Base-by-base conservation (phyloP, 768 basidiomycete genomes). In the Podaxis pistillaris region DNA sequence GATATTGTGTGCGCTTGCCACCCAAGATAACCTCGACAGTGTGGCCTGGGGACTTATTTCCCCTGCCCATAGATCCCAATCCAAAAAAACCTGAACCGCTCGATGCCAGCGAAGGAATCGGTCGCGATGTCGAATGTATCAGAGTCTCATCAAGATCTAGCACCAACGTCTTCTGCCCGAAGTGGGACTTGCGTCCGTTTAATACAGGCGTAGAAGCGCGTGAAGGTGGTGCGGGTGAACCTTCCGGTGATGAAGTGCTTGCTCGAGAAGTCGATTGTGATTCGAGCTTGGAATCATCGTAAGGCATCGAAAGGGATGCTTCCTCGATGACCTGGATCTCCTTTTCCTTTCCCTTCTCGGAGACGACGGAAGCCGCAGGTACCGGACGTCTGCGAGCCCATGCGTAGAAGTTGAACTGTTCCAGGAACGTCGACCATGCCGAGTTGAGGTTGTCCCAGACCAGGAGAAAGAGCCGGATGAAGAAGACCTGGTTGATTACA, bases 111-210 rank as follows among this genome's bases (percentile, higher is more conserved):
- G 79, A 73, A 56, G 78, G 73, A 37, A 90, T 80, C 26, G 92
- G 89, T 40, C 94, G 83, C 17, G 94, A 93, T 0, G 97, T 98
- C 1, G 96, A 97, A 72, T 99, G 97, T 62, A 98, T 98, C 53
- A 99, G 86, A 0, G 97, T 99, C 78, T 99, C 97, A 73, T 99
- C 97, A 56, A 99, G 81, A 77, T 99, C 97, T 49, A 99, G 86
- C 33, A 99, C 95, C 40, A 99, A 87, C 0, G 95, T 97, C 80
- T 99, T 99, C 36, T 86, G 80, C 68, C 89, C 89, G 66, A 96
- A 90, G 2, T 89, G 87, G 0, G 88, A 85, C 69, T 83, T 87
- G 66, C 86, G 83, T 12, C 81, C 66, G 17, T 74, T 66, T 24
- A 79, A 71, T n/a, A 78, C 74, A 60, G 88, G 85, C 0, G 86